Evolutionary conservation across 495 filamentous ascomycete genomes (phyloP), one percentile per base, ranked within the genome.

Genomic region (Neurospora sp.): DNA sequence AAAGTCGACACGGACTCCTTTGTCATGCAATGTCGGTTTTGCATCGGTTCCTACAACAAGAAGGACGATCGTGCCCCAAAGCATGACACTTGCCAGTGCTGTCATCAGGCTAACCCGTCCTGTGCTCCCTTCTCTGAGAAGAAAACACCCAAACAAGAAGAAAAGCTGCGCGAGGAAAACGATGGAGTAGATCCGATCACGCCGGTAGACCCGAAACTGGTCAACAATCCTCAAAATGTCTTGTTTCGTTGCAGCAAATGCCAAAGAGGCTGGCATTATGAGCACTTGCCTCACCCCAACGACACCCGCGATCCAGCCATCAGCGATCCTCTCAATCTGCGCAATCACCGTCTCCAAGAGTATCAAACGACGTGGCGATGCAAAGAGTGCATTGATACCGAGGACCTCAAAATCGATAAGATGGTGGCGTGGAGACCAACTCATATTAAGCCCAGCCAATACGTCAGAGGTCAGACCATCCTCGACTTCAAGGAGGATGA

Each of bases 21-120:
- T 75, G 90, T 98, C 45, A 82, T 98, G 42, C 96, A 99, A 79
- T 99, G 96, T 79, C 89, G 89, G 72, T 91, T 90, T 53, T 99
- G 96, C 77, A 83, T 98, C 59, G 89, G 91, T 31, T 77, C 83
- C 20, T 81, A 89, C 42, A 83, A 84, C 70, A 87, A 87, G 69
- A 95, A 92, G 75, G 92, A 98, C 75, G 73, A 78, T 1, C 84
- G 84, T 4, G 87, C 87, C 4, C 94, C 96, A 0, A 84, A 90
- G 73, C 86, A 92, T 40, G 89, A 90, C 70, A 78, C 80, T 14
- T 99, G 96, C 78, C 85, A 90, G 70, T 79, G 77, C 3, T 98
- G 96, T 82, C 86, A 87, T 22, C 79, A 81, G 40, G 77, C 80
- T 31, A 91, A 91, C 1, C 74, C 77, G 3, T 87, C 93, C 68